A percentile compares a stretch with the other conserved stretches of the same genome.
phyloP scores from a whole-genome alignment of 2,329 filamentous ascomycete genomes.

The Metarhizium sp. region DNA sequence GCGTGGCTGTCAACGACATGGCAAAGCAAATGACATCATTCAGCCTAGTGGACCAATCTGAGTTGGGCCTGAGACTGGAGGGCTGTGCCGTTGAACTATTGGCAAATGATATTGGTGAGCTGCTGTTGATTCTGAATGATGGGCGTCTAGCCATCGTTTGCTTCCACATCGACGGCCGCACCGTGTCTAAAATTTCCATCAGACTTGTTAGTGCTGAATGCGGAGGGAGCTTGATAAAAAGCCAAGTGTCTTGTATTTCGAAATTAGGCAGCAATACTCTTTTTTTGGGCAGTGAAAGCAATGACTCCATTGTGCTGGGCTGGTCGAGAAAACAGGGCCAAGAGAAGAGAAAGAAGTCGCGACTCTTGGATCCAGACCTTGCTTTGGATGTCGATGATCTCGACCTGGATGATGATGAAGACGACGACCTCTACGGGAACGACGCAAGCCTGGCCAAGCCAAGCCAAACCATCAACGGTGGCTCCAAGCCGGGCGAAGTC shows the following conservation, averaged over 20 bases:
- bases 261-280: constrained; percentile 58
- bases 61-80: constrained; percentile 71
- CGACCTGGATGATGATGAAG: constrained; percentile 52
- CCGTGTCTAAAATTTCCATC: constrained; percentile 78
- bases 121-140: constrained; percentile 71
- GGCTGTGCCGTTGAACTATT: constrained; percentile 69
- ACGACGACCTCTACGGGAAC: constrained; percentile 51
- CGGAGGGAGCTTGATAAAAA: constrained; percentile 53
- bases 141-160: constrained; percentile 67
- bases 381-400: constrained; percentile 41
- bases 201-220: constrained; percentile 52
- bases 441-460: constrained; percentile 54
- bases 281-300: constrained; percentile 79
- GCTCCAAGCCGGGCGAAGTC: constrained; percentile 51
- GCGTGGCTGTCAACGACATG: constrained; percentile 87
- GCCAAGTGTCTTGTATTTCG: constrained; percentile 59
- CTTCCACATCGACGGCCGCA: constrained; percentile 83
- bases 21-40: constrained; percentile 76
- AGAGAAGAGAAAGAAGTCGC: constrained; percentile 55
- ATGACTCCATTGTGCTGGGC: constrained; percentile 71
- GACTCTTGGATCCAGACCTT: constrained; percentile 44
- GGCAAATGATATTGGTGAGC: constrained; percentile 67
- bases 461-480: constrained; percentile 27
- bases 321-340: constrained; percentile 62
- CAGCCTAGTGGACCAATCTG: constrained; percentile 75